phyloP scores from a whole-genome alignment of 2,329 filamentous ascomycete species.

The Aspergillus sp. region DNA sequence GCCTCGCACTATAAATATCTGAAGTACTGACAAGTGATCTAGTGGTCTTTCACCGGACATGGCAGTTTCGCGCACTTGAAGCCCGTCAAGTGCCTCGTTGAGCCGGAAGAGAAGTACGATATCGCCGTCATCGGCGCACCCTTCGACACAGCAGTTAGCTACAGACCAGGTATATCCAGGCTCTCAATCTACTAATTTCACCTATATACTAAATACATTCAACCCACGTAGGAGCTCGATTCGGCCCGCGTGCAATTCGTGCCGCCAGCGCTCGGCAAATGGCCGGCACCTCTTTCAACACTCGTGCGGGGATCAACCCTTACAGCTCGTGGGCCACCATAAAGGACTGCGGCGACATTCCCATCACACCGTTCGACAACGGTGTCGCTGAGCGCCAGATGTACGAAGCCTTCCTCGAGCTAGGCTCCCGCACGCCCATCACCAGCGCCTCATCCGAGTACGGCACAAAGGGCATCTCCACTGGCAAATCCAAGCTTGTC shows the following conservation, averaged over 20 bases:
- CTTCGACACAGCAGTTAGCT: constrained; percentile 72
- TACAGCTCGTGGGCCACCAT: constrained; percentile 77
- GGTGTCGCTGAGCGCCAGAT: constrained; percentile 77
- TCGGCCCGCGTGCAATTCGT: constrained; percentile 84
- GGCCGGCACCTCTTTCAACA: constrained; percentile 77
- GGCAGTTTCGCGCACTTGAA: constrained; percentile 72
- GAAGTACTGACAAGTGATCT: not conserved
- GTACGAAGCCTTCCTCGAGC: constrained; percentile 74
- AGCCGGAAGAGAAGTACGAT: constrained; percentile 63
- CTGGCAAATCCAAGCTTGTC: constrained; percentile 56
- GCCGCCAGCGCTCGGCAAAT: constrained; percentile 80
- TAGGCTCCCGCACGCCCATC: constrained; percentile 52
- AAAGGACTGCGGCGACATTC: constrained; percentile 88
- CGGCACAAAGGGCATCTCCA: constrained; percentile 33
- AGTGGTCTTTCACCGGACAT: constrained; percentile 72
- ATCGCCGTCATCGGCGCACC: constrained; percentile 72
- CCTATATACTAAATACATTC: not conserved
- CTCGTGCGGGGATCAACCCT: constrained; percentile 78
- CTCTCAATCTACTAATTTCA: not conserved
- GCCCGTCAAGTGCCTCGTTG: constrained; percentile 68
- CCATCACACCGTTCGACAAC: constrained; percentile 84
- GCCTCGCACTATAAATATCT: not conserved
- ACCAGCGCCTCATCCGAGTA: constrained; percentile 27
- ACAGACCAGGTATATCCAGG: constrained; percentile 57
- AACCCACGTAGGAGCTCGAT: constrained; percentile 60